Conservation (phyloP, 1,284 basidiomycete genomes). For the Ustilago cynodontis region DNA sequence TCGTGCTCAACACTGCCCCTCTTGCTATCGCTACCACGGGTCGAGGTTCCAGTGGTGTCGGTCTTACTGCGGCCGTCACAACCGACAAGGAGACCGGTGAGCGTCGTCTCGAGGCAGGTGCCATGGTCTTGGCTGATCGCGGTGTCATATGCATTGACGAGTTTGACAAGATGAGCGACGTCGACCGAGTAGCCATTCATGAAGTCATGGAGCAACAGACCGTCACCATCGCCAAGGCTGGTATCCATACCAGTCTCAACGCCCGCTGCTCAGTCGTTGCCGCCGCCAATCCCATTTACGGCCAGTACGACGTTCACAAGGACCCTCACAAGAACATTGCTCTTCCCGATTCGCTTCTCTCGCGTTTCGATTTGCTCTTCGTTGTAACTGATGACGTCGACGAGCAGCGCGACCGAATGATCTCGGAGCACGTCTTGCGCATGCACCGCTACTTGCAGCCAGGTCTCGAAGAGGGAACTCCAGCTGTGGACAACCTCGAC, state of each 20-base stretch:
- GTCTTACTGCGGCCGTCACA: slow-evolving; percentile 98
- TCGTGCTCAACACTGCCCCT: slow-evolving; percentile 95
- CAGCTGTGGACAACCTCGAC: slow-evolving; percentile 86
- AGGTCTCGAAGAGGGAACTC: slow-evolving; percentile 88
- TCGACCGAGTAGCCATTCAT: slow-evolving; percentile 99
- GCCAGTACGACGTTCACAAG: slow-evolving; percentile 99
- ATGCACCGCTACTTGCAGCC: slow-evolving; percentile 98
- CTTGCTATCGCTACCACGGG: slow-evolving; percentile 98
- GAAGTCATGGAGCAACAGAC: slow-evolving; percentile 99
- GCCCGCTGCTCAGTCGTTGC: slow-evolving; percentile 97
- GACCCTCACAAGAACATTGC: slow-evolving; percentile 99
- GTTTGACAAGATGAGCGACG: slow-evolving; percentile 99
- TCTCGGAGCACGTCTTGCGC: slow-evolving; percentile 96
- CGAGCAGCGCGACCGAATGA: slow-evolving; percentile 90
- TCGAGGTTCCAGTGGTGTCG: slow-evolving; percentile 95
- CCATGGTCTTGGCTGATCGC: slow-evolving; percentile 99
- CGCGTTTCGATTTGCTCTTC: slow-evolving; percentile 98
- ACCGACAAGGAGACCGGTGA: slow-evolving; percentile 96
- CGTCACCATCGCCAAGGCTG: slow-evolving; percentile 98
- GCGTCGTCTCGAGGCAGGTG: slow-evolving; percentile 94
- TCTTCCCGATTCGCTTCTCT: slow-evolving; percentile 95
- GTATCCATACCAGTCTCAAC: slow-evolving; percentile 97
- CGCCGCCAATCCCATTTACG: slow-evolving; percentile 98
- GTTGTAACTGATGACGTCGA: slow-evolving; percentile 98
- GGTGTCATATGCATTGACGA: slow-evolving; percentile 99